Base-by-base conservation (phyloP, 2,329 filamentous ascomycete genomes). In the Arachnomyces sp. region DNA sequence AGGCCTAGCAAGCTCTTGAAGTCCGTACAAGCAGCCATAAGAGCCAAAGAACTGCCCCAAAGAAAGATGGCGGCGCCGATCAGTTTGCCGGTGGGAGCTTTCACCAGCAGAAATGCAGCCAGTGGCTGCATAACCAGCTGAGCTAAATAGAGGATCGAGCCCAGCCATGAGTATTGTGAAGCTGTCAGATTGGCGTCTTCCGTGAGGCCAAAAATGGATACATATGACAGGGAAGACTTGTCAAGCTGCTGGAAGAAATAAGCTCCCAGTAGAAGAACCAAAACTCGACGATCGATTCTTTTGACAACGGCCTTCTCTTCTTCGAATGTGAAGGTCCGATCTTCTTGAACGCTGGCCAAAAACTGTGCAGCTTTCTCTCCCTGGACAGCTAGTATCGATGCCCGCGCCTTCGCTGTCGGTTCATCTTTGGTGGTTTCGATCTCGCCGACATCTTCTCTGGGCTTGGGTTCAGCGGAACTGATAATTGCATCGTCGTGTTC, bases 181-280 rank as follows among this genome's bases (percentile, higher is more conserved):
- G 65, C 70, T n/a, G 63, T 56, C 6, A 75, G 62, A 25, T 70
- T 50, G 0, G 71, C 68, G 43, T 73, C 69, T 28, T 66, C 57
- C 15, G 63, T 58, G 28, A 76, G 55, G 3, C 71, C 72, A 45
- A 73, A 73, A 46, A 74, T 68, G 42, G 67, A 68, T 7, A 69
- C 67, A 39, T 71, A 71, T 15, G 60, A 63, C 0, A 59, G 40
- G 1, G 36, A 38, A 3, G 42, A 47, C 52, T 75, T 75, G 55
- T 75, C 72, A 7, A 76, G 67, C 45, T 75, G 71, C 48, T 78
- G 74, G 47, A 77, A 72, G 56, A 77, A 77, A 56, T 79, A 79
- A 4, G 73, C 72, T 1, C 68, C 66, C 1, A 77, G 62, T 5
- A 77, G 54, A 4, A 77, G 58, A 4, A 71, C 69, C 1, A 77